Evolutionary conservation across 768 basidiomycete species (phyloP).

Genomic region (Kwoniella sp.): DNA sequence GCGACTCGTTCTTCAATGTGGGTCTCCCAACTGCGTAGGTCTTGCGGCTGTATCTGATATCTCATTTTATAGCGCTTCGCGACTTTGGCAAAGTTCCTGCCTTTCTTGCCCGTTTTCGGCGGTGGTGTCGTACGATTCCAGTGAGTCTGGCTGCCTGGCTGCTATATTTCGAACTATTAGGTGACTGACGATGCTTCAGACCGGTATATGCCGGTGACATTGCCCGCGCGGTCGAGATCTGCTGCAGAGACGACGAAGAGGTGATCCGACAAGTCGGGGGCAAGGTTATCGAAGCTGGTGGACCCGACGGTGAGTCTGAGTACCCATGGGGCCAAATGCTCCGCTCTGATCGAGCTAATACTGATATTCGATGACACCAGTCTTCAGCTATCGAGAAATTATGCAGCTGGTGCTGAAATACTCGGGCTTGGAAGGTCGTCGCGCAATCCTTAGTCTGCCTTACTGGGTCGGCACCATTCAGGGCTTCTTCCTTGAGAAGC

Average conservation of each 20-base stretch:
- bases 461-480: conserved; percentile 63
- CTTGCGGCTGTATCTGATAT: not conserved
- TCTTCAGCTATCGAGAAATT: conserved; percentile 64
- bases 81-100: conserved; percentile 59
- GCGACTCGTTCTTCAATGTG: conserved; percentile 71
- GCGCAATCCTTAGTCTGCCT: conserved; percentile 64
- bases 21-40: conserved; percentile 36
- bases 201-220: conserved; percentile 71
- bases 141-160: conserved; percentile 27
- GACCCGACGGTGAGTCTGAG: conserved; percentile 55
- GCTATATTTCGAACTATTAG: no score
- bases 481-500: conserved; percentile 60
- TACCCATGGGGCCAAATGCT: not conserved
- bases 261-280: conserved; percentile 51
- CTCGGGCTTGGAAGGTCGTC: conserved; percentile 52
- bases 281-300: conserved; percentile 56
- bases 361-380: conserved; percentile 52
- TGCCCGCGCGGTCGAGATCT: conserved; percentile 60
- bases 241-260: conserved; percentile 55
- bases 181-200: no score
- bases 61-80: conserved; percentile 58
- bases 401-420: conserved; percentile 63
- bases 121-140: conserved; percentile 66
- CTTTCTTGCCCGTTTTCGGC: conserved; percentile 71
- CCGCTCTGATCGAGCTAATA: not conserved